A percentile compares a stretch with the other conserved stretches of the same genome.
Evolutionary conservation across 164 flowering plant species (phyloP).

Genomic region (Annona squamosa): DNA sequence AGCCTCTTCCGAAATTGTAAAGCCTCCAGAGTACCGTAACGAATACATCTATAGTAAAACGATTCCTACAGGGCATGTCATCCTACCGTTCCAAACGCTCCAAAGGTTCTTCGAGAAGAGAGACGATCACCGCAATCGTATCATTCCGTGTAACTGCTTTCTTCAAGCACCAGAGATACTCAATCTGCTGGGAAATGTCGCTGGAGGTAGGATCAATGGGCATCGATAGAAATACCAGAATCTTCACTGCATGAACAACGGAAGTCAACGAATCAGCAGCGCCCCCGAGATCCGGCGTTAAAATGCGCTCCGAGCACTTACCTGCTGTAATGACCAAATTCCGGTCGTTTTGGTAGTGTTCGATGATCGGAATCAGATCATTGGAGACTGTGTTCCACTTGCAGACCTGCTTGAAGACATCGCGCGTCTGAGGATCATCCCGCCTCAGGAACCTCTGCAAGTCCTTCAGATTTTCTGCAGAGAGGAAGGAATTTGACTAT

Average conservation of each 20-base stretch:
- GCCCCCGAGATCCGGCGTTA: neutral
- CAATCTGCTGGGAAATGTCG: constrained; percentile 73
- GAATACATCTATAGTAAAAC: neutral
- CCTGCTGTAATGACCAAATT: constrained; percentile 74
- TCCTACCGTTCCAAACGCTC: constrained; percentile 72
- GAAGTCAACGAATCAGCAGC: neutral
- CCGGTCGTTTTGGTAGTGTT: constrained; percentile 55
- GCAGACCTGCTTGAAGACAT: constrained; percentile 88
- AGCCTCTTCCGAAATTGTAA: no score
- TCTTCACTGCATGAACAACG: constrained; percentile 52
- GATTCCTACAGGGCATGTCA: neutral
- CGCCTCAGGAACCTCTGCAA: constrained; percentile 81
- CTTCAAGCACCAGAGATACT: constrained; percentile 78
- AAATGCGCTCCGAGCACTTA: constrained; percentile 7
- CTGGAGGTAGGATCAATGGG: constrained; percentile 65
- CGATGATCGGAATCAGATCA: constrained; percentile 80
- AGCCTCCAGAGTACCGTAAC: no score
- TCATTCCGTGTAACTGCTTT: constrained; percentile 48
- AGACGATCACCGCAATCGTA: constrained; percentile 59
- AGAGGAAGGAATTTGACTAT: neutral
- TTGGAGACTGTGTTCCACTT: constrained; percentile 73
- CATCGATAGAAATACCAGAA: constrained; percentile 90
- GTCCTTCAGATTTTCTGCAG: constrained; percentile 86
- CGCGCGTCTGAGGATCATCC: constrained; percentile 74
- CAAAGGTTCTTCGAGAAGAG: constrained; percentile 70